phyloP scores from a whole-genome alignment of 768 basidiomycete species.

The Pleurotus salmoneostramineus region DNA sequence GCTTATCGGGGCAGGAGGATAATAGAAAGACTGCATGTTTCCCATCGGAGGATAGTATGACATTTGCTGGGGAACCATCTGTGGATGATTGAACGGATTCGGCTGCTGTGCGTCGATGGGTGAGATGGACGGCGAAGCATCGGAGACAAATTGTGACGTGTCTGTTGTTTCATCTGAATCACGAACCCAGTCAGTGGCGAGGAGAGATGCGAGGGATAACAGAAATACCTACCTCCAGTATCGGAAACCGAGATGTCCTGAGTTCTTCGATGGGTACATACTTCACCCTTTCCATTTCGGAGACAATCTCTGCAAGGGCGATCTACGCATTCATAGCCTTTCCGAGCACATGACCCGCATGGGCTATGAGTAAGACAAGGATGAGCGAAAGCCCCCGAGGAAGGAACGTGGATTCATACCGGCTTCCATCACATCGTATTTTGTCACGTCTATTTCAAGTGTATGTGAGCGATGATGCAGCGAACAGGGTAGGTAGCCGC shows the following conservation, averaged over 20 bases:
- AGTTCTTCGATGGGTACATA: constrained; percentile 40
- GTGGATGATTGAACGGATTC: constrained; percentile 1
- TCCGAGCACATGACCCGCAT: constrained; percentile 44
- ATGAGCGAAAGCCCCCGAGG: constrained; percentile 5
- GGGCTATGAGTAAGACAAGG: constrained; percentile 31
- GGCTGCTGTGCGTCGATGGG: constrained; percentile 5
- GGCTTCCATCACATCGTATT: constrained; percentile 55
- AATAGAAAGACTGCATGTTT: constrained; percentile 6
- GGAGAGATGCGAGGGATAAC: not conserved
- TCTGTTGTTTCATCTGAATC: constrained; percentile 5
- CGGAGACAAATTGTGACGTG: constrained; percentile 5
- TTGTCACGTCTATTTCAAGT: constrained; percentile 48
- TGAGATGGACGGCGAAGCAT: constrained; percentile 7
- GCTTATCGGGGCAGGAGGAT: not conserved
- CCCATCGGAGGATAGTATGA: constrained; percentile 4
- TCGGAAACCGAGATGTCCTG: constrained; percentile 18
- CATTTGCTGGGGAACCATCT: not conserved
- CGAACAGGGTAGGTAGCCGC: constrained; percentile 2
- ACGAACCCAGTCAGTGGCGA: not conserved
- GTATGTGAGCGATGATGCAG: constrained; percentile 10
- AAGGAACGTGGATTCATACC: constrained; percentile 28
- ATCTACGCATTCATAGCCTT: constrained; percentile 50
- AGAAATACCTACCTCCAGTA: constrained; percentile 15
- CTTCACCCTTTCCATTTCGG: constrained; percentile 38
- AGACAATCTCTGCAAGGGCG: constrained; percentile 41